Percentiles rank a stretch among this genome's conserved stretches.
Conservation (phyloP, 192 early-diverging fungal species). For the Podochytrium sp. region DNA sequence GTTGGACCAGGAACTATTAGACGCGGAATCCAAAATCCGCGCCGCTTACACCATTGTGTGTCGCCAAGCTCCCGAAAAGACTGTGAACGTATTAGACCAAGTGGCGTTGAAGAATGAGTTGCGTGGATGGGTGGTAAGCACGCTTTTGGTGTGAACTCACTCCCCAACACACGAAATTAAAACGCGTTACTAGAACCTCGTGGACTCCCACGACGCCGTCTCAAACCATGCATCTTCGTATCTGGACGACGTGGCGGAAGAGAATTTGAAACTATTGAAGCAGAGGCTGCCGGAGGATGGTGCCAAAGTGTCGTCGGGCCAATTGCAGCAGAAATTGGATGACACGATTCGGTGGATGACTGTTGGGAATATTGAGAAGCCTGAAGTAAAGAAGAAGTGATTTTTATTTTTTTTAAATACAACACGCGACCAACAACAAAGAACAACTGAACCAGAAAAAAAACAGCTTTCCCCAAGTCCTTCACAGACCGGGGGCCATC, state of each 20-base stretch:
- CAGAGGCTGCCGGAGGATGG: not conserved
- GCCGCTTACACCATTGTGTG: not conserved
- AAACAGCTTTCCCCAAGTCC: too few relatives aligned
- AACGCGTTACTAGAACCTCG: not conserved
- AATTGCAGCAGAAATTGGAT: conserved; percentile 1
- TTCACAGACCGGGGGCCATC: too few relatives aligned
- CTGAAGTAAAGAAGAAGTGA: not conserved
- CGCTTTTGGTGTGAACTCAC: not conserved
- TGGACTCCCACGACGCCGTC: conserved; percentile 19
- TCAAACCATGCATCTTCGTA: not conserved
- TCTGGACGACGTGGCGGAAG: conserved; percentile 8
- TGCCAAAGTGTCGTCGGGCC: not conserved
- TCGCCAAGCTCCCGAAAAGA: not conserved
- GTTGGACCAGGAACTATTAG: conserved; percentile 14
- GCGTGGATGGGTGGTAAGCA: conserved; percentile 8
- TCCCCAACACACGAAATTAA: not conserved
- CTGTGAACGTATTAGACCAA: conserved; percentile 1
- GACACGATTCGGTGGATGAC: conserved; percentile 13
- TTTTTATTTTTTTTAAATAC: not conserved
- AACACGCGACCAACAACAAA: too few relatives aligned
- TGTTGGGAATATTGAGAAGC: conserved; percentile 9
- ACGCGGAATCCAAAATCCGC: not conserved
- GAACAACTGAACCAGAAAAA: too few relatives aligned
- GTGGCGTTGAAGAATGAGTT: conserved; percentile 2
- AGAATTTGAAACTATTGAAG: not conserved